These are phyloP conservation scores for Moesziomyces sp. DNA, from an alignment of 1,284 basidiomycete species.

Conservation along the genomic window DNA sequence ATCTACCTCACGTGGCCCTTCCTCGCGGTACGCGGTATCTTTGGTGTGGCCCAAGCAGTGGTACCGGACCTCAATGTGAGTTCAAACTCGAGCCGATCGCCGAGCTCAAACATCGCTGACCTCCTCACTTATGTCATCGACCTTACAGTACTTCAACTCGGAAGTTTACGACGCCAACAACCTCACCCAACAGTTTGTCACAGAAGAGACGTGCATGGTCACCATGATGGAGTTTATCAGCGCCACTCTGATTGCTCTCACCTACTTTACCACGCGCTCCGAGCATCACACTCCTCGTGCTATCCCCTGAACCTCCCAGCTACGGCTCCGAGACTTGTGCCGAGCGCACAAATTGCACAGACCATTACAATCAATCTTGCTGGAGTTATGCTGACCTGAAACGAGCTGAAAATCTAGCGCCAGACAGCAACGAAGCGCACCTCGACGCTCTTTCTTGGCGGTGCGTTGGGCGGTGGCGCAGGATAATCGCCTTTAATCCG, in stretches of 20 bases:
- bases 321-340: too few species aligned
- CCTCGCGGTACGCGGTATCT: conserved; percentile 40
- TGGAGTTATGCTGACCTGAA: background rate
- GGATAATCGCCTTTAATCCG: conserved; percentile 16
- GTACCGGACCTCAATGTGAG: conserved; percentile 31
- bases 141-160: conserved; percentile 28
- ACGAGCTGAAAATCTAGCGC: conserved; percentile 2
- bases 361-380: too few species aligned
- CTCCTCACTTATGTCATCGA: background rate
- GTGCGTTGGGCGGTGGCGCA: conserved; percentile 12
- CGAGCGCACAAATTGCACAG: too few species aligned
- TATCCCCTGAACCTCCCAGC: background rate
- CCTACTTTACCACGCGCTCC: conserved; percentile 20
- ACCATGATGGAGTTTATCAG: conserved; percentile 44
- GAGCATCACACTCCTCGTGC: background rate
- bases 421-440: conserved; percentile 39
- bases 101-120: conserved; percentile 3
- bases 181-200: conserved; percentile 22
- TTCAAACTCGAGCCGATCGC: background rate
- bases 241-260: conserved; percentile 31
- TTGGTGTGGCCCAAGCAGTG: conserved; percentile 32
- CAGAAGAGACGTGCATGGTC: conserved; percentile 32
- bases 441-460: conserved; percentile 35
- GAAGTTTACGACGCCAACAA: conserved; percentile 27
- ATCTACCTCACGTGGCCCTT: conserved; percentile 44